A percentile compares a stretch with the other conserved stretches of the same genome.
These are phyloP conservation scores for Areca catechu DNA, from an alignment of 176 grass and related monocot species.

Conservation along the genomic window DNA sequence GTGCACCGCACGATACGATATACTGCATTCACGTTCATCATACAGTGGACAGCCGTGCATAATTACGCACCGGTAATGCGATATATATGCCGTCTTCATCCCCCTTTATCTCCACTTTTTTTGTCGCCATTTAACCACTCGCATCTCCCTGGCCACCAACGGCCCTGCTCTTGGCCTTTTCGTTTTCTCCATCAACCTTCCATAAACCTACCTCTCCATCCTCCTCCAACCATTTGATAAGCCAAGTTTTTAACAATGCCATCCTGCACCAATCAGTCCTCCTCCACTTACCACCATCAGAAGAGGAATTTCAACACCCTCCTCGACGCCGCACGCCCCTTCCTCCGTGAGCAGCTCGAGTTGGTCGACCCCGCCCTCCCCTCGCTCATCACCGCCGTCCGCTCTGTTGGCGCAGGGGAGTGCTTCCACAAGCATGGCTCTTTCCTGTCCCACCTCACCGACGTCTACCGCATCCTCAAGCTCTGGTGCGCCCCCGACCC, in stretches of 20 bases:
- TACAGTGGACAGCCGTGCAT: too few species aligned
- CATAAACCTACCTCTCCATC: too few species aligned
- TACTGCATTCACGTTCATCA: too few species aligned
- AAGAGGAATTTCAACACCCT: conserved; percentile 24
- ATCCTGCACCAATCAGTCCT: background rate
- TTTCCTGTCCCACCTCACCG: conserved; percentile 75
- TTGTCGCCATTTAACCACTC: too few species aligned
- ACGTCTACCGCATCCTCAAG: conserved; percentile 56
- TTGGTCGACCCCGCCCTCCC: conserved; percentile 52
- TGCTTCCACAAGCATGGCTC: conserved; percentile 99
- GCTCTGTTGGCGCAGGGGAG: conserved; percentile 55
- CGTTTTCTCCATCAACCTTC: too few species aligned
- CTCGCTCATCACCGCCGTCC: conserved; percentile 35
- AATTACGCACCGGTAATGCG: too few species aligned
- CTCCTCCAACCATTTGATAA: too few species aligned
- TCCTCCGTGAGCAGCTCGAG: conserved; percentile 51
- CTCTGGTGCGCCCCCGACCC: conserved; percentile 52
- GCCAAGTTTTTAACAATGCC: background rate
- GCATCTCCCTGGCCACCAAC: too few species aligned
- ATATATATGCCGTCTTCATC: too few species aligned
- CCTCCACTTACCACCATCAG: background rate
- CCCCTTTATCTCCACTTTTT: too few species aligned
- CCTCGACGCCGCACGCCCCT: conserved; percentile 44
- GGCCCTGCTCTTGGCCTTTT: too few species aligned
- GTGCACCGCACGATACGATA: too few species aligned